phyloP scores from a whole-genome alignment of 2,329 filamentous ascomycete species.

The Cordyceps tenuipes region DNA sequence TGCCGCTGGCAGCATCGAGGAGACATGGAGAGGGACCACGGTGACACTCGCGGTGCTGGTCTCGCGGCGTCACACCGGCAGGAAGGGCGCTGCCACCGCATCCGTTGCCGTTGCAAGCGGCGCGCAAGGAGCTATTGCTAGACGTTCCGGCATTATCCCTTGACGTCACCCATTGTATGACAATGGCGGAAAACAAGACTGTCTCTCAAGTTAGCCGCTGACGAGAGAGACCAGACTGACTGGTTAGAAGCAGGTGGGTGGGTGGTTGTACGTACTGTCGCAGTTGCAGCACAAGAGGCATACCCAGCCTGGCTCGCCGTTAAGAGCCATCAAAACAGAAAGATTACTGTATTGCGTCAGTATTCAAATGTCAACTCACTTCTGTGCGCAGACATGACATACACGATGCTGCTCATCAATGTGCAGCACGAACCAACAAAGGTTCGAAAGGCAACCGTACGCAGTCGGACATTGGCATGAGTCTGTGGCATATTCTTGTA shows the following conservation, averaged over 20 bases:
- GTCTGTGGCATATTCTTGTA: constrained; percentile 40
- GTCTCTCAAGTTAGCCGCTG: neutral
- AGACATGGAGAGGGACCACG: neutral
- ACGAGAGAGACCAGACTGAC: neutral
- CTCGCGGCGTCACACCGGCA: neutral
- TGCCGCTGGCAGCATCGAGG: neutral
- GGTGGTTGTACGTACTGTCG: constrained; percentile 39
- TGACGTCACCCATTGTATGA: constrained; percentile 54
- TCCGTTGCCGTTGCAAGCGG: constrained; percentile 1
- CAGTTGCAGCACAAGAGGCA: constrained; percentile 58
- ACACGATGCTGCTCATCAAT: constrained; percentile 49
- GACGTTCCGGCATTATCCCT: constrained; percentile 33
- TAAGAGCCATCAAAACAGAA: constrained; percentile 46
- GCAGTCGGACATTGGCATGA: constrained; percentile 34
- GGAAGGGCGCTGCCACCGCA: constrained; percentile 1
- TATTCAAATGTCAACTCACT: too few relatives aligned
- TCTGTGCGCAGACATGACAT: constrained; percentile 18
- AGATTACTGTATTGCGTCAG: constrained; percentile 40
- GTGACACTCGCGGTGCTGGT: neutral
- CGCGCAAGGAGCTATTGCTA: constrained; percentile 15
- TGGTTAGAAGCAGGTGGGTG: neutral
- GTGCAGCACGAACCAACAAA: constrained; percentile 52
- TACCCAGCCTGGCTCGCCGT: constrained; percentile 56
- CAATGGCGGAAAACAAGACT: constrained; percentile 52
- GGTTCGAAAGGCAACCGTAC: constrained; percentile 46